Conservation (phyloP, 768 basidiomycete species). For the Daedaleopsis nitida region DNA sequence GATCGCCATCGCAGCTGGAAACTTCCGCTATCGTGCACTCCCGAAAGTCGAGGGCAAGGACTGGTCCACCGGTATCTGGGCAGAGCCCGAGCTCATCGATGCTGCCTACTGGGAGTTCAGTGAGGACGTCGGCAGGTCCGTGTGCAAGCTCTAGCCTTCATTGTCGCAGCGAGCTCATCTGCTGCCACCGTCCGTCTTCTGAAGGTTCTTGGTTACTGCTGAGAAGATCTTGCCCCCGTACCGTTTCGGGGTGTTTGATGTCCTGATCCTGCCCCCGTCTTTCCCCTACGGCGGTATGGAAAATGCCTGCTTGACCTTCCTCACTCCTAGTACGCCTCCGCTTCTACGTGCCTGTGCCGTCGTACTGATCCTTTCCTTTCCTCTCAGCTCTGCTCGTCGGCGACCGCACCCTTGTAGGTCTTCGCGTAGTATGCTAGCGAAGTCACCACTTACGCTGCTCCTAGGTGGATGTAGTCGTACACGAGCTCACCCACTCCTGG, state of each 20-base stretch:
- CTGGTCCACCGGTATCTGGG: conserved; percentile 91
- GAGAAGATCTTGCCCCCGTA: conserved; percentile 79
- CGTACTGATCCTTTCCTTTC: neutral
- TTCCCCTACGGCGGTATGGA: conserved; percentile 97
- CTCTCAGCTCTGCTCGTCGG: conserved; percentile 76
- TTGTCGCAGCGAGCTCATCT: neutral
- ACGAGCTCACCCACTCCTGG: conserved; percentile 87
- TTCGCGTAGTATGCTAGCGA: neutral
- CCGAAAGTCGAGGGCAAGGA: conserved; percentile 55
- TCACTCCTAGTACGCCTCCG: conserved; percentile 72
- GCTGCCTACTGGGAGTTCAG: conserved; percentile 85
- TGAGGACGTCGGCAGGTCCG: conserved; percentile 77
- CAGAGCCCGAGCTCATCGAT: conserved; percentile 83
- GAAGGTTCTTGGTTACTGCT: conserved; percentile 73
- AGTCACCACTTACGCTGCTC: neutral
- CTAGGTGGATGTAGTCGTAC: conserved; percentile 78
- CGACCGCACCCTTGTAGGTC: conserved; percentile 66
- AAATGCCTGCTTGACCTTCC: conserved; percentile 86
- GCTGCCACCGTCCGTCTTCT: neutral
- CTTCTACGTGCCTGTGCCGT: neutral
- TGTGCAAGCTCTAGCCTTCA: neutral
- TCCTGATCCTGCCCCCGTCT: conserved; percentile 85
- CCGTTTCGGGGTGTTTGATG: conserved; percentile 84
- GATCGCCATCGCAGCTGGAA: conserved; percentile 88
- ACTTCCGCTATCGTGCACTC: conserved; percentile 75